Base-by-base conservation (phyloP, 2,329 filamentous ascomycete genomes). In the Xylaria sp. region DNA sequence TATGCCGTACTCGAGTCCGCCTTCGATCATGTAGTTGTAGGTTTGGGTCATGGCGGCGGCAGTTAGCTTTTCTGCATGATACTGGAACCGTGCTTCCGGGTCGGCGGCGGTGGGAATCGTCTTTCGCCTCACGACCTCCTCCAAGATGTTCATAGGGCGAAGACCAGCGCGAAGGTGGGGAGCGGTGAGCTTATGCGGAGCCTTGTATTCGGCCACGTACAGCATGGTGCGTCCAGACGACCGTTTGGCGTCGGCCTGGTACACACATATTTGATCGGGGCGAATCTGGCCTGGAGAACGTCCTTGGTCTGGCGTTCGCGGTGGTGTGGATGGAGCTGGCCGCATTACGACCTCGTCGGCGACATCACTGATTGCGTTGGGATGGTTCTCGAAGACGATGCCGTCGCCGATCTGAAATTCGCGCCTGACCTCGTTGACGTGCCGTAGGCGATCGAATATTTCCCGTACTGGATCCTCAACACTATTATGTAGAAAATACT, bases 11-110 rank as follows among this genome's bases (percentile, higher is more conserved):
- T 76, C 70, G 6, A 79, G 66, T 0, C 79, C 74, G 13, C 65
- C 66, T 45, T 75, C 61, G 9, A 82, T 71, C 72, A 82, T 82
- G 62, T 81, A 80, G 34, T 76, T 71, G 59, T 76, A 82, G 0
- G 71, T 74, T 63, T 82, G 74, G 4, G 75, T 76, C 37, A 82
- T 63, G 11, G 77, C 72, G 20, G 77, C 72, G 7, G 72, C 69
- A 0, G 74, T 66, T 4, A 77, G 66, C 54, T 63, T 71, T 48
- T 74, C 70, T 17, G 71, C 71, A 29, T 70, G 56, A 41, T 76
- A 71, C 38, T 67, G 54, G 41, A 73, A 72, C 5, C 56, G 67
- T 13, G 68, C 71, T 4, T 69, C 68, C 26, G 56, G 63, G 52
- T 70, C 56, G 1, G 42, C 42, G 1, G 45, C 53, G 16, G 60